Evolutionary conservation across 2,329 filamentous ascomycete genomes (phyloP), one percentile per base, ranked within the genome.

Genomic region (Aspergillus japonicus): DNA sequence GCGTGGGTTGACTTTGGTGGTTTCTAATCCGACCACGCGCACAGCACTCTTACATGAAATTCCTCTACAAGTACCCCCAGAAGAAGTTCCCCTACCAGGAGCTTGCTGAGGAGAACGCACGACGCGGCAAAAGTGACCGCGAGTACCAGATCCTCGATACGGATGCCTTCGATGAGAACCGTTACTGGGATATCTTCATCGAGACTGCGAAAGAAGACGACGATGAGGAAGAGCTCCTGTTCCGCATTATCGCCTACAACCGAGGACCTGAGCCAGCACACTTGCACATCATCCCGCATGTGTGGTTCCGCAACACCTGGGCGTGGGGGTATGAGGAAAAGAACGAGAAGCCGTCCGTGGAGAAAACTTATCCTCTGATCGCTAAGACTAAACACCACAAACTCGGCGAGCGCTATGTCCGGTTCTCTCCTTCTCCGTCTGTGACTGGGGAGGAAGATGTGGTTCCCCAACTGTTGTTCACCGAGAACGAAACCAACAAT

Each of bases 261-360:
- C 87, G 95, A 68, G 94, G 95, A 16, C 90, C 92, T 6, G 91
- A 97, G 56, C 87, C 91, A 14, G 94, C 95, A 14, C 93, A 92
- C 23, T 81, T 98, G 57, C 95, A 98, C 76, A 96, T 98, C 70
- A 81, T 97, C 48, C 94, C 94, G 8, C 95, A 98, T 62, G 87
- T 96, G 55, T 97, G 93, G 92, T 98, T 97, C 81, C 87, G 94
- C 65, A 98, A 98, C 75, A 97, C 93, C 3, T 98, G 95, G 95
- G 86, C 90, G 44, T 98, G 94, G 94, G 94, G 93, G 23, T 85
- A 89, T 64, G 91, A 96, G 71, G 75, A 86, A 11, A 80, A 83
- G 31, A 85, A 89, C 54, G 87, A 88, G 74, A 96, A 96, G 78
- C 95, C 94, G 0, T 86, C 82, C n/a, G 89, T 97, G 62, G 81